phyloP scores from a whole-genome alignment of 2,329 filamentous ascomycete genomes.

The Cladophialophora immunda region DNA sequence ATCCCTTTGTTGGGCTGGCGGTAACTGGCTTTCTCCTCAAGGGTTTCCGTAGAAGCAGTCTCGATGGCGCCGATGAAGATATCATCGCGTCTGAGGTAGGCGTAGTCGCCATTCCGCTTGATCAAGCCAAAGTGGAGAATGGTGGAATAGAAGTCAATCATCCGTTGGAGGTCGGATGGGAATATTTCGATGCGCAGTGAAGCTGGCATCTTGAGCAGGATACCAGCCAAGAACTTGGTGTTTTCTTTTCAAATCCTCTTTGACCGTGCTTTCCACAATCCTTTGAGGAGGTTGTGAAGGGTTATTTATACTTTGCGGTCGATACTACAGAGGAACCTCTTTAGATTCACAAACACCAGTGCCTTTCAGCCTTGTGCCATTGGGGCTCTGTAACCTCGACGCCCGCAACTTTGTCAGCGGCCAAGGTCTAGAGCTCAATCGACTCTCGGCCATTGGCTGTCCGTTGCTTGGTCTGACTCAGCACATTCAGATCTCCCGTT shows the following conservation, averaged over 20 bases:
- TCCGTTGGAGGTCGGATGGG: slow-evolving; percentile 26
- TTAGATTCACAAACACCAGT: not conserved
- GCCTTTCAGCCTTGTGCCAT: not conserved
- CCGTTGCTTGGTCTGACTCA: not conserved
- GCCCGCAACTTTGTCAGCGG: slow-evolving; percentile 19
- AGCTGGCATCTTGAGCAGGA: slow-evolving; percentile 27
- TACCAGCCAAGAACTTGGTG: not conserved
- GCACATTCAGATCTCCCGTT: not conserved
- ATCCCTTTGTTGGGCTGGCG: slow-evolving; percentile 26
- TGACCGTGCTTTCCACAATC: not conserved
- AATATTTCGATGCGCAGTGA: slow-evolving; percentile 36
- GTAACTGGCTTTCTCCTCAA: slow-evolving; percentile 28
- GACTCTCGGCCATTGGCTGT: not conserved
- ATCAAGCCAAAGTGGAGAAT: slow-evolving; percentile 33
- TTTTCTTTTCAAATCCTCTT: not conserved
- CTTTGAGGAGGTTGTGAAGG: too few relatives aligned
- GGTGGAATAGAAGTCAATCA: slow-evolving; percentile 33
- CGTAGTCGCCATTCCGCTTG: slow-evolving; percentile 32
- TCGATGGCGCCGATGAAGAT: slow-evolving; percentile 36
- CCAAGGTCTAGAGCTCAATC: slow-evolving; percentile 9
- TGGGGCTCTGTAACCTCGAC: not conserved
- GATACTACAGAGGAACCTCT: not conserved
- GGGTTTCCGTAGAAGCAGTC: slow-evolving; percentile 17
- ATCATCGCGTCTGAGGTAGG: slow-evolving; percentile 29
- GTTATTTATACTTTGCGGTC: not conserved